Base-by-base conservation (phyloP, 495 filamentous ascomycete genomes). In the Pyrenula aspistea region DNA sequence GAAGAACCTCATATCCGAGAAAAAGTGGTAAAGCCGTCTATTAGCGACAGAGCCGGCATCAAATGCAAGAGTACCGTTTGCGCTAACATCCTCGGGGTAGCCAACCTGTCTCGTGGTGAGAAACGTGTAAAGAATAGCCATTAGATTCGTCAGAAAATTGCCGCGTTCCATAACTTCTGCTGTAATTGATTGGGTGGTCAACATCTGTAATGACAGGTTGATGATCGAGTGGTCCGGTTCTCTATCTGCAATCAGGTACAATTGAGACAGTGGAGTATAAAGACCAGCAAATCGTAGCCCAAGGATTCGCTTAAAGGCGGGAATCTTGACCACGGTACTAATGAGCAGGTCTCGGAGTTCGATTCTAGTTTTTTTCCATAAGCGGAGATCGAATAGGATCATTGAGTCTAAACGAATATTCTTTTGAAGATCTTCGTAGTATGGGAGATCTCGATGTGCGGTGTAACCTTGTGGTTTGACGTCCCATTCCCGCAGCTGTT, bases 221-320 rank as follows among this genome's bases (percentile, higher is more conserved):
- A 99, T 94, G 63, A 99, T 97, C 2, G 93, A 97, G 66, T 96
- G 91, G 62, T 99, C 93, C 0, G 93, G 92, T 64, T 99, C 93
- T 53, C 93, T 80, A 64, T 99, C 93, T 2, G 93, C 91, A 62
- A 99, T 91, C 15, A 99, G 81, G 66, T 97, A 99, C 1, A 99
- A 71, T 67, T 99, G 91, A 2, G 93, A 90, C 25, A 99, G 75
- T 2, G 85, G 86, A 4, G 91, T 96, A 67, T 99, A 99, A 25
- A 99, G 73, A 0, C 90, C 89, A 56, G 94, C 89, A 65, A 99
- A 89, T 10, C 93, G 82, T 52, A 99, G 74, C 10, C 91, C 91
- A 56, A 99, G 78, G 24, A 99, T 82, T n/a, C 94, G 84, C 73
- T 97, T 99, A 79, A 97, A 97, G 60, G 91, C 77, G 10, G 92